These are phyloP conservation scores for Podospora pseudocomata DNA, from an alignment of 495 filamentous ascomycete genomes.

Conservation along the genomic window DNA sequence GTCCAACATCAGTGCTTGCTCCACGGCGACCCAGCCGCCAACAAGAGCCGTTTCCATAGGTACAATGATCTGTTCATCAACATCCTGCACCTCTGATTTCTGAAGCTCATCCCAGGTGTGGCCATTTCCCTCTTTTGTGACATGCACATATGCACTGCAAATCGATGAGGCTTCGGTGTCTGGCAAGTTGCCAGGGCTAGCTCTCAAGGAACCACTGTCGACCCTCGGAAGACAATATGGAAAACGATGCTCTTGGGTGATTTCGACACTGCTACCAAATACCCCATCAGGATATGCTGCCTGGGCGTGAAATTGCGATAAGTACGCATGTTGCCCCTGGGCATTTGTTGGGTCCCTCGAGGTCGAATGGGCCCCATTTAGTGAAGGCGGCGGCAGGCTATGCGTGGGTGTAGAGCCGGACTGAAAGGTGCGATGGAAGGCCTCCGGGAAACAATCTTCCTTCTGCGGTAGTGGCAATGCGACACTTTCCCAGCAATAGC, in stretches of 20 bases:
- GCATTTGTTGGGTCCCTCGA: neutral
- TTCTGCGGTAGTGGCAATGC: neutral
- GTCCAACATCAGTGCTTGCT: neutral
- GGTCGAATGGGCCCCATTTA: neutral
- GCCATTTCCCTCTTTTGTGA: neutral
- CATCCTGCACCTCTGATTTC: neutral
- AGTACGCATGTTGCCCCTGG: neutral
- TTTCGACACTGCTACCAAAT: neutral
- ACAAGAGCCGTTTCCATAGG: neutral
- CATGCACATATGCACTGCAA: neutral
- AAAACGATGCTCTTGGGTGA: neutral
- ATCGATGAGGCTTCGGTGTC: neutral
- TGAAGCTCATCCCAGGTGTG: neutral
- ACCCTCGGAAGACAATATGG: neutral
- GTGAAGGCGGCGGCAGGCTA: neutral
- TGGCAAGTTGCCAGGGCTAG: neutral
- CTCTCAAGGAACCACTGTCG: neutral
- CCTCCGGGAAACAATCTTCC: neutral
- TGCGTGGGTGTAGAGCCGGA: neutral
- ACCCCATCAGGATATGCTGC: neutral
- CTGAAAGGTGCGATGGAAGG: neutral
- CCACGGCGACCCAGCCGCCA: neutral
- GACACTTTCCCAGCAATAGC: neutral
- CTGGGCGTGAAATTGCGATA: neutral
- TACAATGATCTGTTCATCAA: neutral